phyloP scores from a whole-genome alignment of 202 grass and related monocot species.

The Eragrostis tef region DNA sequence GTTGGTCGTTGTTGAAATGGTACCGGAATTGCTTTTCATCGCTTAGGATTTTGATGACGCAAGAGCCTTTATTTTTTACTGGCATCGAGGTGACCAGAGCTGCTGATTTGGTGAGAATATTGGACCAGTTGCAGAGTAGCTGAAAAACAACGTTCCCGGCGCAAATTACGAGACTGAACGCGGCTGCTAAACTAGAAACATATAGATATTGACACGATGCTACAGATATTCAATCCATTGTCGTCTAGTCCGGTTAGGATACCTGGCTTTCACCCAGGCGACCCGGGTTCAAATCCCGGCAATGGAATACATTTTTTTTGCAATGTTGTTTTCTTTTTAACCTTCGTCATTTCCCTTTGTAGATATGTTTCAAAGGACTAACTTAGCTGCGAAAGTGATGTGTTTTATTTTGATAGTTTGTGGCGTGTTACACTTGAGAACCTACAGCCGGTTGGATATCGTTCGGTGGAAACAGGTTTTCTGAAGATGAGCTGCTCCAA shows the following conservation, averaged over 20 bases:
- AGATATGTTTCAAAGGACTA: background rate
- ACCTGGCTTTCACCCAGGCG: conserved; percentile 97
- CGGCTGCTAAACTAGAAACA: too few species aligned
- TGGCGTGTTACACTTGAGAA: too few species aligned
- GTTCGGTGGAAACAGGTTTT: too few species aligned
- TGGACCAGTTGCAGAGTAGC: background rate
- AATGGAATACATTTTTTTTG: conserved; percentile 54
- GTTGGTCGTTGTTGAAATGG: conserved; percentile 17
- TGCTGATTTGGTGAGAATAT: background rate
- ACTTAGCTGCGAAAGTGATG: too few species aligned
- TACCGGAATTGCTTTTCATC: background rate
- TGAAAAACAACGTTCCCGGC: background rate
- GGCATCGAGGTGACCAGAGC: background rate
- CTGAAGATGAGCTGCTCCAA: too few species aligned
- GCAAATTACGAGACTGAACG: background rate
- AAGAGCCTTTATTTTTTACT: background rate
- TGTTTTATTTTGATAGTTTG: too few species aligned
- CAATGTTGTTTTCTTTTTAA: background rate
- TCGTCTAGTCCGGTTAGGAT: conserved; percentile 96
- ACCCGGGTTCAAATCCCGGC: conserved; percentile 98
- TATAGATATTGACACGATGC: too few species aligned
- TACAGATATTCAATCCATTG: conserved; percentile 49
- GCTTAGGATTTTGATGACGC: conserved; percentile 23
- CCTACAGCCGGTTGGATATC: too few species aligned
- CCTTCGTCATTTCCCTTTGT: background rate